phyloP scores from a whole-genome alignment of 2,329 filamentous ascomycete genomes.

The Albophoma yamanashiensis region DNA sequence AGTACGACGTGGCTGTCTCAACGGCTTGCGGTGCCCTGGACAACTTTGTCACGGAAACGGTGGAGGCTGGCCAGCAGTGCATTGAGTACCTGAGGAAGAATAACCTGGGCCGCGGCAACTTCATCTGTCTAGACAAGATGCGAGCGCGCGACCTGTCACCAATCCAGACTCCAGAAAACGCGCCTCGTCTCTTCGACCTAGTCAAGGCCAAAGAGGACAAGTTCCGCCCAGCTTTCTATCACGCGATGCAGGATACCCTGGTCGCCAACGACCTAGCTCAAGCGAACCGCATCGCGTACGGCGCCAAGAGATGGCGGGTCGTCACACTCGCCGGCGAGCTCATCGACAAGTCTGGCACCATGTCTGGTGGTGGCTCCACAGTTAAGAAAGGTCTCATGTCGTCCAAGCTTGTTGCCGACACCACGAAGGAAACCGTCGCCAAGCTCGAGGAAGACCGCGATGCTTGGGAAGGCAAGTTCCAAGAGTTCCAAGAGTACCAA shows the following conservation, averaged over 20 bases:
- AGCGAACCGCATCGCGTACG: slow-evolving; percentile 93
- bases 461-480: slow-evolving; percentile 69
- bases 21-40: slow-evolving; percentile 87
- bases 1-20: slow-evolving; percentile 96
- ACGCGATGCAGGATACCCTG: slow-evolving; percentile 87
- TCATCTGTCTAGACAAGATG: slow-evolving; percentile 88
- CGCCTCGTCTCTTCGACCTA: slow-evolving; percentile 85
- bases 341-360: slow-evolving; percentile 96
- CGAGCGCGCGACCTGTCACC: slow-evolving; percentile 65
- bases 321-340: slow-evolving; percentile 92
- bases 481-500: slow-evolving; percentile 76
- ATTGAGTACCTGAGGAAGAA: slow-evolving; percentile 97
- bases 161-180: slow-evolving; percentile 84
- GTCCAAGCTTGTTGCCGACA: slow-evolving; percentile 81
- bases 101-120: slow-evolving; percentile 91
- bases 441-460: slow-evolving; percentile 86
- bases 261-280: slow-evolving; percentile 91
- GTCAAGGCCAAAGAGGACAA: slow-evolving; percentile 80
- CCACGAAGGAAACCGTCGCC: slow-evolving; percentile 75
- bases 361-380: slow-evolving; percentile 91
- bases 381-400: slow-evolving; percentile 94
- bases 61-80: slow-evolving; percentile 93
- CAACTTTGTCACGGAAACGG: slow-evolving; percentile 93
- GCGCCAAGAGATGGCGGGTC: slow-evolving; percentile 86
- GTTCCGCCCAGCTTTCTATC: slow-evolving; percentile 88